Conservation (phyloP, 306 rosid genomes). For the Vigna angularis region DNA sequence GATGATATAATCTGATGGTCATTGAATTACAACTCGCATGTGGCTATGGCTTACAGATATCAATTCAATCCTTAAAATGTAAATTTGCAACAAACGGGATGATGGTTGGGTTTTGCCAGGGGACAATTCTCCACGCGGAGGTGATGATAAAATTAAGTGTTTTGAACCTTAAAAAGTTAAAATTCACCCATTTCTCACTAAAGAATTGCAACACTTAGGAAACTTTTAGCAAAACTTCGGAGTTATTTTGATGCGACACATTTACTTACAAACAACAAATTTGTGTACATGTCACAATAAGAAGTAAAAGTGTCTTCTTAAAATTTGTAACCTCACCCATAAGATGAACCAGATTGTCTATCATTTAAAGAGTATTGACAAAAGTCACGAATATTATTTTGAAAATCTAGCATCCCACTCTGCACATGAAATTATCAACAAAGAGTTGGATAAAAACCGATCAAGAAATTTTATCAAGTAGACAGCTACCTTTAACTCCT, state of each 20-base stretch:
- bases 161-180: not conserved
- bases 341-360: not conserved
- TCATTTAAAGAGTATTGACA: slow-evolving; percentile 13
- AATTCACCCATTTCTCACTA: not conserved
- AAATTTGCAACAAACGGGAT: not conserved
- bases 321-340: not conserved
- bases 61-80: slow-evolving; percentile 21
- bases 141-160: not conserved
- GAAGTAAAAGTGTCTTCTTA: not conserved
- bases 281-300: not conserved
- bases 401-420: slow-evolving; percentile 6
- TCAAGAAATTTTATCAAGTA: slow-evolving; percentile 26
- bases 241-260: slow-evolving; percentile 12
- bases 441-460: slow-evolving; percentile 23
- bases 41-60: slow-evolving; percentile 1
- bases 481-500: slow-evolving; percentile 73
- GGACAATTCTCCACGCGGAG: not conserved
- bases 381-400: slow-evolving; percentile 18
- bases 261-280: slow-evolving; percentile 13
- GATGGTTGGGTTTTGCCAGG: slow-evolving; percentile 3
- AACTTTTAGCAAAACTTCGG: slow-evolving; percentile 14
- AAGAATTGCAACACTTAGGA: not conserved
- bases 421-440: slow-evolving; percentile 6
- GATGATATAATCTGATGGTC: slow-evolving; percentile 26
- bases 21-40: slow-evolving; percentile 28